Conservation (phyloP, 2,329 filamentous ascomycete genomes). For the Phaeophleospora eucalypticola region DNA sequence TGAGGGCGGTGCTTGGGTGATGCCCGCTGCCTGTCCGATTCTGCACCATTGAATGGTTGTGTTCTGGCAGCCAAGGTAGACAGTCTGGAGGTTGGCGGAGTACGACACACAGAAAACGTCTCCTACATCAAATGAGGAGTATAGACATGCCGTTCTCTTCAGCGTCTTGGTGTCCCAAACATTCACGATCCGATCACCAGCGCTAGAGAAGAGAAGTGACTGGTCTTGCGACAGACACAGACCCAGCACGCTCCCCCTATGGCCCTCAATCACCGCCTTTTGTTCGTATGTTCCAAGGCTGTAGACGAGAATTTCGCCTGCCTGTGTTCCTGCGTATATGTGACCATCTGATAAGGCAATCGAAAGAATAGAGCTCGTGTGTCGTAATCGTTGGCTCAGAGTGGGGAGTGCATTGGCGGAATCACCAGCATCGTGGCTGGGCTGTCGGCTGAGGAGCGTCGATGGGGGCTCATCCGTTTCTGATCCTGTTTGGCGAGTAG, state of each 20-base stretch:
- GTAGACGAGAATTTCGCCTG: slow-evolving; percentile 89
- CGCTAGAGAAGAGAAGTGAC: slow-evolving; percentile 80
- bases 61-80: slow-evolving; percentile 92
- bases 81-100: slow-evolving; percentile 70
- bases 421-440: slow-evolving; percentile 24
- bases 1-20: slow-evolving; percentile 48
- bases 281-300: slow-evolving; percentile 83
- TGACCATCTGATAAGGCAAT: slow-evolving; percentile 74
- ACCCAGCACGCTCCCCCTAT: slow-evolving; percentile 85
- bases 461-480: slow-evolving; percentile 17
- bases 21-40: slow-evolving; percentile 18
- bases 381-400: slow-evolving; percentile 69
- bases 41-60: slow-evolving; percentile 91
- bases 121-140: slow-evolving; percentile 88
- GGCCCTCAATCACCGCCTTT: slow-evolving; percentile 73
- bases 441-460: slow-evolving; percentile 17
- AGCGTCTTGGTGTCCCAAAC: slow-evolving; percentile 82
- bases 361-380: slow-evolving; percentile 75
- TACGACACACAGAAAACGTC: slow-evolving; percentile 96
- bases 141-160: slow-evolving; percentile 78
- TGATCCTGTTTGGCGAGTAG: slow-evolving; percentile 15
- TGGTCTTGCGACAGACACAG: slow-evolving; percentile 74
- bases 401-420: slow-evolving; percentile 46
- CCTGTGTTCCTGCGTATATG: slow-evolving; percentile 89
- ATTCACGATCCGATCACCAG: slow-evolving; percentile 89